Conservation (phyloP, 2,329 filamentous ascomycete species). For the Curvularia spicifera region DNA sequence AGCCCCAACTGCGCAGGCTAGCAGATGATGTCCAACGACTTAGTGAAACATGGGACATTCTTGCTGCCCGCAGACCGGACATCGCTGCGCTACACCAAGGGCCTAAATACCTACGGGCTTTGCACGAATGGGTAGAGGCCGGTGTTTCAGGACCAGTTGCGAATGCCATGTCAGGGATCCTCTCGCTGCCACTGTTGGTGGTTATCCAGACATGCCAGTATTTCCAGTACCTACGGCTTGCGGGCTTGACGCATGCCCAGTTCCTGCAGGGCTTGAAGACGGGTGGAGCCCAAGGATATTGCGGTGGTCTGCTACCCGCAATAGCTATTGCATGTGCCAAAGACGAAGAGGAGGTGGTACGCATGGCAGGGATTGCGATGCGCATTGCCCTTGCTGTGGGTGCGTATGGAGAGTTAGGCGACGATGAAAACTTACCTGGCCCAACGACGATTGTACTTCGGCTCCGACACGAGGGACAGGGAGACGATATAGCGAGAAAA, state of each 20-base stretch:
- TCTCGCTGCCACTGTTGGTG: conserved; percentile 27
- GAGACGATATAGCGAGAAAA: conserved; percentile 24
- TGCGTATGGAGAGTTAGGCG: conserved; percentile 20
- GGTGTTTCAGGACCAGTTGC: conserved; percentile 22
- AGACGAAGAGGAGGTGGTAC: conserved; percentile 25
- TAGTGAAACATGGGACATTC: conserved; percentile 12
- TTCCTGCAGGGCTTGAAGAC: conserved; percentile 16
- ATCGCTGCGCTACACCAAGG: conserved; percentile 15
- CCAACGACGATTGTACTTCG: conserved; percentile 31
- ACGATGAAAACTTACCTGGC: conserved; percentile 22
- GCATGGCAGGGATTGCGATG: conserved; percentile 16
- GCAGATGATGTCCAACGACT: conserved; percentile 13
- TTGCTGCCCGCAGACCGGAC: conserved; percentile 10
- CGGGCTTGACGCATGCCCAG: conserved; percentile 19
- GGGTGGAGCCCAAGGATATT: conserved; percentile 26
- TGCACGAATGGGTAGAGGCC: conserved; percentile 11
- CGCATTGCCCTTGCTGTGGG: conserved; percentile 24
- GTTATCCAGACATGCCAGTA: conserved; percentile 31
- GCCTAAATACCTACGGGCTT: not conserved
- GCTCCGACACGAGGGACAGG: conserved; percentile 23
- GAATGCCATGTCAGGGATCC: conserved; percentile 21
- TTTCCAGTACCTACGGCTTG: conserved; percentile 26
- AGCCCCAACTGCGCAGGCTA: conserved; percentile 7
- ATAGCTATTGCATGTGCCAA: conserved; percentile 23
- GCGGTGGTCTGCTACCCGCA: conserved; percentile 18